These are phyloP conservation scores for Sutorius australiensis DNA, from an alignment of 768 basidiomycete genomes.

Conservation along the genomic window DNA sequence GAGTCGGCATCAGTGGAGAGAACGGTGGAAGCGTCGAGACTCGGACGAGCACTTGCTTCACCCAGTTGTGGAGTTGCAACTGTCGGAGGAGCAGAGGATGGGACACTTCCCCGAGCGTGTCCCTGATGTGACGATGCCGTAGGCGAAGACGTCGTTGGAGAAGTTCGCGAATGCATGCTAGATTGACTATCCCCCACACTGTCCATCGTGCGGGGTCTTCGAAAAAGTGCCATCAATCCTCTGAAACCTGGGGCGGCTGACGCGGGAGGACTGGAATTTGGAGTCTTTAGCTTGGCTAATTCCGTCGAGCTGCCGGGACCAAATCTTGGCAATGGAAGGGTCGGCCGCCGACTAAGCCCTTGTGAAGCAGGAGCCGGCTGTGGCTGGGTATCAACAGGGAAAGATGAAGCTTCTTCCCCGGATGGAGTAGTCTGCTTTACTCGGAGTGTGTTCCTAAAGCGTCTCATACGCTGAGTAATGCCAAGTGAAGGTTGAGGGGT, in stretches of 20 bases:
- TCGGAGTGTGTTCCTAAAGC: constrained; percentile 64
- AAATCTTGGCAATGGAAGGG: constrained; percentile 45
- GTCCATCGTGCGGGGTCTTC: constrained; percentile 36
- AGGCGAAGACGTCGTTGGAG: constrained; percentile 35
- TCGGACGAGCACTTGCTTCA: constrained; percentile 20
- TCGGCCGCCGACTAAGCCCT: constrained; percentile 43
- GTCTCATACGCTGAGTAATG: constrained; percentile 71
- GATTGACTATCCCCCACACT: constrained; percentile 27
- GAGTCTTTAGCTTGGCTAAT: constrained; percentile 48
- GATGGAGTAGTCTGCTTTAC: constrained; percentile 44
- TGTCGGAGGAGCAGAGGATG: constrained; percentile 20
- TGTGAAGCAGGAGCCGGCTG: constrained; percentile 26
- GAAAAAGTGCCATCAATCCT: constrained; percentile 79
- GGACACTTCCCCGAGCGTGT: constrained; percentile 31
- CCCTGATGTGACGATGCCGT: constrained; percentile 33
- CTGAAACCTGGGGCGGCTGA: constrained; percentile 71
- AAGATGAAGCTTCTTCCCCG: constrained; percentile 50
- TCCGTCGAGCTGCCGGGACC: constrained; percentile 43
- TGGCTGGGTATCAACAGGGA: constrained; percentile 42
- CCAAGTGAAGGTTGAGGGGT: constrained; percentile 42
- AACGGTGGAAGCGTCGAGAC: constrained; percentile 24
- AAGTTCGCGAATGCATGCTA: constrained; percentile 27
- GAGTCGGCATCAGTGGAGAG: constrained; percentile 36
- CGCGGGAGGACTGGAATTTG: constrained; percentile 60
- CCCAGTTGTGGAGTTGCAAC: constrained; percentile 3